Base-by-base conservation (phyloP, 306 rosid genomes). In the Senna siamea region DNA sequence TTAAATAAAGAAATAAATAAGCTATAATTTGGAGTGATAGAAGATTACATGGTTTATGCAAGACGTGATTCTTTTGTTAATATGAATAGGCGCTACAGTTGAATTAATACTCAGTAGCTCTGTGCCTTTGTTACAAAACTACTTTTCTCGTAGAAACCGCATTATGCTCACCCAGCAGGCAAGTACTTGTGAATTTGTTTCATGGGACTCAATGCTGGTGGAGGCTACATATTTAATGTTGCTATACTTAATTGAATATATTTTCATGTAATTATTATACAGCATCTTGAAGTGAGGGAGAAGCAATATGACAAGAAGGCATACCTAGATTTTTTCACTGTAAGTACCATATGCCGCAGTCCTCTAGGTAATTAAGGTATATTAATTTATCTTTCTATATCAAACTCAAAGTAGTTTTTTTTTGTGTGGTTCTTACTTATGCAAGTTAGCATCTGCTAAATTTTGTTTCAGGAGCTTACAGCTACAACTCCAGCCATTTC, bases 231-330 rank as follows among this genome's bases (percentile, higher is more conserved):
- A n/a, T 23, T 40, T 70, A 48, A 34, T 32, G 48, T 41, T 59
- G n/a, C 23, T 32, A 12, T 61, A 9, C 9, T 52, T 41, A 35
- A 61, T 53, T 79, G 66, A 63, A 63, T 77, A 40, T 23, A 50
- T 74, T 46, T 63, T 44, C 54, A 13, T 78, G 9, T 66, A 65
- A 64, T 75, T 79, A 79, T 79, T 69, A 3, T 69, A 57, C 87
- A 94, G 97, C 22, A 91, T 83, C 83, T 94, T 41, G 98, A 88
- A 80, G 98, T 86, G 78, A 84, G 98, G 82, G 97, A 94, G 88
- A 94, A 94, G 84, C 97, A 89, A 84, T 89, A 89, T 28, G 97
- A 94, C 85, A 66, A 81, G 80, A 88, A 91, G 84, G 94, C 79
- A 59, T 89, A 93, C 72, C 59, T 89, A 22, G 92, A 93, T 77